Evolutionary conservation across 768 basidiomycete genomes (phyloP), one percentile per base, ranked within the genome.

Genomic region (Amanita pallidorosea): DNA sequence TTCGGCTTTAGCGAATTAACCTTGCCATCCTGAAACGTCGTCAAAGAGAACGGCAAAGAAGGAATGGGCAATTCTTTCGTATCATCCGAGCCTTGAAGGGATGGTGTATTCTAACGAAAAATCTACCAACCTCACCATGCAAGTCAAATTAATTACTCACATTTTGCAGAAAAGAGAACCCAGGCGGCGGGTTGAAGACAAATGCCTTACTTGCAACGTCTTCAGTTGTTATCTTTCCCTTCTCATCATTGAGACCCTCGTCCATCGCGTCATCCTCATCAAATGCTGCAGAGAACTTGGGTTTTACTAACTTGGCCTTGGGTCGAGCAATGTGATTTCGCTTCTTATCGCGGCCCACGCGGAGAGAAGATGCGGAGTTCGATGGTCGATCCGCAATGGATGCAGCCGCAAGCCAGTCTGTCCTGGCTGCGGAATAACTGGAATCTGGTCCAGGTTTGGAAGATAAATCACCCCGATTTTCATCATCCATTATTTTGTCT

Each of bases 31-130:
- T 42, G 49, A 13, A 31, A 13, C 27, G 42, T 43, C n/a, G 67
- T 63, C 47, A 85, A 68, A 7, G 82, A 85, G 62, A 84, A 85
- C 8, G 83, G 86, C 48, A 85, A 67, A 7, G 75, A 68, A 27
- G 69, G 42, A 48, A 85, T 79, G 0, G 84, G 83, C n/a, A 81
- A 80, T 54, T 86, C 85, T 58, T 80, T 81, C 13, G 75, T 76
- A 15, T 65, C 61, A 2, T 68, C 59, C 12, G 66, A 20, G 54
- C 76, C 73, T 69, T 40, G 69, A 55, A 31, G 75, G 57, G 8
- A 69, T 60, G 45, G 33, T 40, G 41, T 15, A 9, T 18, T n/a
- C 29, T 36, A 43, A 52, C 20, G 29, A 31, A 12, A 44, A 13
- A 18, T 51, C 37, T 45, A 31, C 22, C 49, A 48, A 48, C 23